Percentiles rank a stretch among this genome's conserved stretches.
phyloP scores from a whole-genome alignment of 2,329 filamentous ascomycete species.

The Dothistroma septosporum region DNA sequence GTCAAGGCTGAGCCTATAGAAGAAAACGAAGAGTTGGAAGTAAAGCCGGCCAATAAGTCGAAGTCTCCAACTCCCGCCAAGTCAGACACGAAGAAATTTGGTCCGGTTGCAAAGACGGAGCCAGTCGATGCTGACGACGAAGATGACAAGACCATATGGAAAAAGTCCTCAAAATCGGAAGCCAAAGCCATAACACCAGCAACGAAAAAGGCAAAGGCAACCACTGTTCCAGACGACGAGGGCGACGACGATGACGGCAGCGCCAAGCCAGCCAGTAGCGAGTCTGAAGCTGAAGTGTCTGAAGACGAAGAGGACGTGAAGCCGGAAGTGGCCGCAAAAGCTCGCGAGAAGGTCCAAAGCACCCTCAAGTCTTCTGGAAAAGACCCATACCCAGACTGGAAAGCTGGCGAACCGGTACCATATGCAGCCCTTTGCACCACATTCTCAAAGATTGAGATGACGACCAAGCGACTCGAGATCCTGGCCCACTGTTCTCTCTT shows the following conservation, averaged over 20 bases:
- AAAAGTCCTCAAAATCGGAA: not conserved
- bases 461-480: constrained; percentile 84
- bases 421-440: constrained; percentile 93
- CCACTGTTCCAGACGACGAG: not conserved
- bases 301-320: constrained; percentile 59
- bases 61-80: constrained; percentile 2
- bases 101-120: constrained; percentile 13
- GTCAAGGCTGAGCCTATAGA: constrained; percentile 9
- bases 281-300: constrained; percentile 45
- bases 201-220: constrained; percentile 1
- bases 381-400: constrained; percentile 94
- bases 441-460: constrained; percentile 92
- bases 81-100: constrained; percentile 10
- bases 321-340: constrained; percentile 67
- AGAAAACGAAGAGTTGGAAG: constrained; percentile 12
- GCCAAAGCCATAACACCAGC: constrained; percentile 12
- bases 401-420: constrained; percentile 78
- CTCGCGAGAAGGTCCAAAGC: constrained; percentile 73
- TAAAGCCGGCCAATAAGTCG: constrained; percentile 3
- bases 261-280: constrained; percentile 24
- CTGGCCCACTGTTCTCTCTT: constrained; percentile 85
- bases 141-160: constrained; percentile 2
- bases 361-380: constrained; percentile 65
- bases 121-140: constrained; percentile 18
- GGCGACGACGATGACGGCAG: constrained; percentile 8